phyloP scores from a whole-genome alignment of 164 flowering plant genomes.

The Stephania yunnanensis region DNA sequence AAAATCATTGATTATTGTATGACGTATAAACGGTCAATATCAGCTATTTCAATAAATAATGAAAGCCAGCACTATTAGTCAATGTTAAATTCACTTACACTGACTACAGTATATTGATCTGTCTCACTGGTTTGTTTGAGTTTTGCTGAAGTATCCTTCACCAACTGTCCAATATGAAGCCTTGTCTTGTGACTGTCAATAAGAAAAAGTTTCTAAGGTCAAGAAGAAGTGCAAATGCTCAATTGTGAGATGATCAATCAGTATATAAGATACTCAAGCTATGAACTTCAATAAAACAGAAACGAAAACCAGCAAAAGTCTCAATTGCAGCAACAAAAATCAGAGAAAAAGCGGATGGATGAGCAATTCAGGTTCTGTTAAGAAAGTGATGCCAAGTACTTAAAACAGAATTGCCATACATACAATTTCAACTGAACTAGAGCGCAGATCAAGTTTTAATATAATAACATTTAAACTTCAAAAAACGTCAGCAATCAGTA shows the following conservation, averaged over 20 bases:
- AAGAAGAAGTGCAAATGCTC: neutral
- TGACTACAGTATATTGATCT: slow-evolving; percentile 46
- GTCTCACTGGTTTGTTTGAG: slow-evolving; percentile 64
- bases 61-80: neutral
- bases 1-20: neutral
- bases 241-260: neutral
- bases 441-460: no score
- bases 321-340: neutral
- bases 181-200: slow-evolving; percentile 53
- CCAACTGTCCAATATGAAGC: slow-evolving; percentile 52
- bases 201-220: neutral
- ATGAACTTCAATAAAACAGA: neutral
- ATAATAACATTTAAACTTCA: no score
- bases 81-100: slow-evolving; percentile 35
- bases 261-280: neutral
- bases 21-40: neutral
- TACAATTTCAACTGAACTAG: no score
- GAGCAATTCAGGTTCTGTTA: no score
- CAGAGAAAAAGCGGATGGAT: neutral
- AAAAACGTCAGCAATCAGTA: no score
- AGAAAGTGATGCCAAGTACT: no score
- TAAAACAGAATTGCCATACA: no score
- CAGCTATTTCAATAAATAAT: neutral
- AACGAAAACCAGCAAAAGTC: neutral
- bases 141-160: slow-evolving; percentile 59